Base-by-base conservation (phyloP, 106 monocot genomes). In the Alisma plantagoaquatica region DNA sequence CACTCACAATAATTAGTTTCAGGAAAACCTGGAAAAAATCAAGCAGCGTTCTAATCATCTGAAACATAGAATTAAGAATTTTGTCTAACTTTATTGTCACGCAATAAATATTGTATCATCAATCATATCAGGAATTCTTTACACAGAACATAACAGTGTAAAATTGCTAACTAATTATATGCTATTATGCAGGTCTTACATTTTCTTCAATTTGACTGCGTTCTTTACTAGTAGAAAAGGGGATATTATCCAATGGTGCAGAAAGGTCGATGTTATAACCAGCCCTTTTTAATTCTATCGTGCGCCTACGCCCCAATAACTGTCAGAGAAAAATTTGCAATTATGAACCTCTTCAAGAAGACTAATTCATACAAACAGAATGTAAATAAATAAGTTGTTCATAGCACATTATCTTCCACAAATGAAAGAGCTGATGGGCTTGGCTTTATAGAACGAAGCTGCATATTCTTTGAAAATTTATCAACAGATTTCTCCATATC, bases 391-490 rank as follows among this genome's bases (percentile, higher is more conserved):
- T 12, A 11, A 49, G 26, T 24, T 12, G 26, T 2, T 9, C 12
- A 4, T 43, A 2, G 2, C 84, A 99, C 90, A 77, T 99, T 91
- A 38, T 99, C 82, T 82, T 99, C 98, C 23, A 99, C 86, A 55
- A 86, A 90, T 42, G 98, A 82, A 57, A 99, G 81, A 53, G 91
- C 91, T 23, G 79, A 74, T n/a, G 76, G 57, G 49, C 74, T 82
- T 47, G 98, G 98, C 55, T 74, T 78, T 82, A 99, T 99, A 23
- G 90, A 68, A 61, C 98, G 85, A 66, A 90, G 91, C 56, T 86
- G 85, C 43, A 86, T 82, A 77, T 86, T 99, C 38, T 64, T 74
- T 47, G 98, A 86, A 54, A 82, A 59, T 55, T 82, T 70, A 59
- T 49, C 29, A 59, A 76, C 78, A n/a, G n/a, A n/a, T 43, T 84